Evolutionary conservation across 768 basidiomycete genomes (phyloP).

Genomic region (Agaricus blazei): DNA sequence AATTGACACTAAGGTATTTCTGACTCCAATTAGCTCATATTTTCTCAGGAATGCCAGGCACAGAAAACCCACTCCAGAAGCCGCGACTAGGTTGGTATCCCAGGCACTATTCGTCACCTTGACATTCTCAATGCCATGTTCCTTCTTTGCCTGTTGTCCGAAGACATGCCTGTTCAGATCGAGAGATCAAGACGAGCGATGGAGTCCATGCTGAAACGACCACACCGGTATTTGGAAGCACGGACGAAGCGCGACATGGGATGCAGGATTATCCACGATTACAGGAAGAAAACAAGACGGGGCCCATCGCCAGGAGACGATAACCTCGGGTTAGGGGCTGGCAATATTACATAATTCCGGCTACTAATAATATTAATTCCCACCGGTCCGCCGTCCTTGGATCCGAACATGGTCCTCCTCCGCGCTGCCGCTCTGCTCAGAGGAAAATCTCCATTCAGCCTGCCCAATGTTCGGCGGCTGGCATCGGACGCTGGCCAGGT

Average conservation of each 20-base stretch:
- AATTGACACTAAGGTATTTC: constrained; percentile 90
- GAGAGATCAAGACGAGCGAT: constrained; percentile 7
- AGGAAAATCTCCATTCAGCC: not conserved
- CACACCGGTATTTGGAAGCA: constrained; percentile 79
- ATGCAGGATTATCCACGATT: not conserved
- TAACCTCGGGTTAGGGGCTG: not conserved
- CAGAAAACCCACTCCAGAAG: constrained; percentile 59
- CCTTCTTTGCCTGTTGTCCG: constrained; percentile 83
- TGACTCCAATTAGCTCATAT: constrained; percentile 19
- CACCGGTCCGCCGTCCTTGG: not conserved
- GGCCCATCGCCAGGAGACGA: not conserved
- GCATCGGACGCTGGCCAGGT: constrained; percentile 18
- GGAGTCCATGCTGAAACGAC: constrained; percentile 13
- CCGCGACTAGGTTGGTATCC: constrained; percentile 92
- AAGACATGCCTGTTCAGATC: constrained; percentile 74
- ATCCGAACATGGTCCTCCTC: constrained; percentile 2
- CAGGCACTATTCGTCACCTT: constrained; percentile 88
- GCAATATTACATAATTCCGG: constrained; percentile 8
- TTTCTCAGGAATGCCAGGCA: not conserved
- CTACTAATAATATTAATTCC: not conserved
- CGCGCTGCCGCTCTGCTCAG: constrained; percentile 4
- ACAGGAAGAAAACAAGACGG: not conserved
- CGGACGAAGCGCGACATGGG: constrained; percentile 86
- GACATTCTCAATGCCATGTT: constrained; percentile 74
- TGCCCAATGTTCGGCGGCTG: constrained; percentile 14